Conservation (phyloP, 2,329 filamentous ascomycete species). For the Clarireedia monteithiana region DNA sequence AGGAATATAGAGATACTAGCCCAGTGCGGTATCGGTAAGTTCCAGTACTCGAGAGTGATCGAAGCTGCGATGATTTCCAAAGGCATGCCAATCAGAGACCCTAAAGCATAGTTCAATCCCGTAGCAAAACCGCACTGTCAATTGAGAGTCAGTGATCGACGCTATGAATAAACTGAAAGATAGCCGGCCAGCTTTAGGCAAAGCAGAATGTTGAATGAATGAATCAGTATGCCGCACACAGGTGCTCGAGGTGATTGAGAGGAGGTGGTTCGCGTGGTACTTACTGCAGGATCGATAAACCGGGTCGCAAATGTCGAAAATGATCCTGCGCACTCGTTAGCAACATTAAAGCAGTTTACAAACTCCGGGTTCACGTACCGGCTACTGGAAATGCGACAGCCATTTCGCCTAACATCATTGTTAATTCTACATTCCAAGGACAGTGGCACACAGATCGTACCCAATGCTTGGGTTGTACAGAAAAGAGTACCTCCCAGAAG, state of each 20-base stretch:
- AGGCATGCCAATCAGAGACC: constrained; percentile 78
- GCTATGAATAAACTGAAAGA: too few relatives aligned
- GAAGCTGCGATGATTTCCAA: constrained; percentile 82
- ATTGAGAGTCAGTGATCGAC: neutral
- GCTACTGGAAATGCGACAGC: constrained; percentile 89
- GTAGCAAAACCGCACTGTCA: constrained; percentile 75
- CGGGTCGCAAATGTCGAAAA: constrained; percentile 89
- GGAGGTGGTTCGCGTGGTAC: neutral
- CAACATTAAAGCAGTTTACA: neutral
- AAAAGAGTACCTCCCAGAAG: constrained; percentile 83
- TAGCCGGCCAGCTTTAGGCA: too few relatives aligned
- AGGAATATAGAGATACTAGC: constrained; percentile 83
- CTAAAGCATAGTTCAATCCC: constrained; percentile 89
- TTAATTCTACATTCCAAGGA: neutral
- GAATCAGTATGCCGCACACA: too few relatives aligned
- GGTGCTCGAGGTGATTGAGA: too few relatives aligned
- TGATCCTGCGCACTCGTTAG: constrained; percentile 36
- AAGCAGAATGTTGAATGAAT: too few relatives aligned
- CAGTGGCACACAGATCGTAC: neutral
- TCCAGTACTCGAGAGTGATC: constrained; percentile 79
- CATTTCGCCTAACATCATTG: constrained; percentile 58
- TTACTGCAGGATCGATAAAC: constrained; percentile 75
- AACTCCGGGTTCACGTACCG: constrained; percentile 36
- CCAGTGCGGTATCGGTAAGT: constrained; percentile 62
- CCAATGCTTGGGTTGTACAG: constrained; percentile 79